A percentile compares a stretch with the other conserved stretches of the same genome.
Evolutionary conservation across 441 rosid species (phyloP).

Genomic region (Pelargonium hybrid): DNA sequence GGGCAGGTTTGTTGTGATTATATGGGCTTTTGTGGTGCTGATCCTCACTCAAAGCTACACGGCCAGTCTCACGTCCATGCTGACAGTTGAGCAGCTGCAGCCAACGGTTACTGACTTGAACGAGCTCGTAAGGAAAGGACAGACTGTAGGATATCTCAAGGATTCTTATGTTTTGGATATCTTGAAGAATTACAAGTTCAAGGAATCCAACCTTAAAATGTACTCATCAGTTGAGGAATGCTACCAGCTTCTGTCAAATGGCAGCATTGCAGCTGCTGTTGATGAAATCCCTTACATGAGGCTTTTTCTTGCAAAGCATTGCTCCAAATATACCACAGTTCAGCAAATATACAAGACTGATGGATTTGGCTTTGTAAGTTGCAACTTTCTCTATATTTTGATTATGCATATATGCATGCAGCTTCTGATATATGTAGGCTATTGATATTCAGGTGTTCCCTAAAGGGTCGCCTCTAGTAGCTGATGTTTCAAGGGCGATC

Average conservation of each 20-base stretch:
- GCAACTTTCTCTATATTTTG: neutral
- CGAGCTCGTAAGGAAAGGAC: constrained; percentile 32
- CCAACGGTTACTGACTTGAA: constrained; percentile 33
- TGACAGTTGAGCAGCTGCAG: constrained; percentile 37
- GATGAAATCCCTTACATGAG: constrained; percentile 38
- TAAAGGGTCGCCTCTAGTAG: constrained; percentile 43
- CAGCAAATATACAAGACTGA: constrained; percentile 34
- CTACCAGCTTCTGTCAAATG: constrained; percentile 28
- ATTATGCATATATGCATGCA: neutral
- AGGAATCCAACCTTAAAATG: constrained; percentile 24
- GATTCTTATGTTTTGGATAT: constrained; percentile 39
- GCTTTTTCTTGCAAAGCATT: constrained; percentile 30
- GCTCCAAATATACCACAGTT: constrained; percentile 38
- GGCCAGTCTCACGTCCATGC: constrained; percentile 41
- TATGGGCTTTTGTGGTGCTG: constrained; percentile 55
- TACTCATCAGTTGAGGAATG: constrained; percentile 31
- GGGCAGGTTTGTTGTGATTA: constrained; percentile 36
- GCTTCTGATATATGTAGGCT: constrained; percentile 12
- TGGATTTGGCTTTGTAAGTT: constrained; percentile 67
- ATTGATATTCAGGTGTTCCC: constrained; percentile 36
- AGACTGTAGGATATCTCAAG: constrained; percentile 32
- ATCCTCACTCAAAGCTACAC: constrained; percentile 54
- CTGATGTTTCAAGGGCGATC: constrained; percentile 53
- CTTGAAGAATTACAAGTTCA: constrained; percentile 25
- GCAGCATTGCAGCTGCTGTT: constrained; percentile 50